Conservation (phyloP, 164 flowering plant genomes). For the Umbilicus rupestris region DNA sequence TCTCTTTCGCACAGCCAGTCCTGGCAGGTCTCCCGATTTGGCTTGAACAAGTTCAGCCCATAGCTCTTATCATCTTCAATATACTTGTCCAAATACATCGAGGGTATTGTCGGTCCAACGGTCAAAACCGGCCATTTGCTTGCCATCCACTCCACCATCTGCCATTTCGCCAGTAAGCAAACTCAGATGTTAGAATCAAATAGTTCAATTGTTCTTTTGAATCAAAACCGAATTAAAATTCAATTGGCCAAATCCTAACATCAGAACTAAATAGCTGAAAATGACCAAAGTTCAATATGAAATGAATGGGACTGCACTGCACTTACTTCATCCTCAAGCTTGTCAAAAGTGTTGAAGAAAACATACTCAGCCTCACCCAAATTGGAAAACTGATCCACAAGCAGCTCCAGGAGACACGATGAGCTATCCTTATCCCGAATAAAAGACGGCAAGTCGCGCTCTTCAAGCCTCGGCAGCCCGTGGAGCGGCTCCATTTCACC, state of each 20-base stretch:
- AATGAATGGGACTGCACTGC: too few relatives aligned
- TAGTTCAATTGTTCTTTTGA: too few relatives aligned
- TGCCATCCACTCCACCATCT: conserved; percentile 12
- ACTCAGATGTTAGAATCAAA: too few relatives aligned
- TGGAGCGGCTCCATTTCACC: neutral
- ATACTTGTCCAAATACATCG: conserved; percentile 19
- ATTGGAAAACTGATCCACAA: conserved; percentile 28
- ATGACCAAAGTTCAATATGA: neutral
- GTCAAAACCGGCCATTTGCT: conserved; percentile 5
- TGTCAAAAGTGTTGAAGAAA: conserved; percentile 31
- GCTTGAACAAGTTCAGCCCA: conserved; percentile 8
- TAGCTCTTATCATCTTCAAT: conserved; percentile 9
- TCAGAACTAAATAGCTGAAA: neutral
- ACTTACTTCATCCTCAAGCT: conserved; percentile 33
- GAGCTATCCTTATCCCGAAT: conserved; percentile 13
- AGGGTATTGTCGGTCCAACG: conserved; percentile 13
- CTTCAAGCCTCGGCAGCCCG: conserved; percentile 13
- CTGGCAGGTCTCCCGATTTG: conserved; percentile 9
- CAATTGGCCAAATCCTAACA: too few relatives aligned
- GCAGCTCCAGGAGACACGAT: conserved; percentile 21
- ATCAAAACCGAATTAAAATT: too few relatives aligned
- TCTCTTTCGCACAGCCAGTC: conserved; percentile 16
- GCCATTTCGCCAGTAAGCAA: neutral
- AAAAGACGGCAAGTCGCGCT: conserved; percentile 20
- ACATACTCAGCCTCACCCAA: conserved; percentile 23